Base-by-base conservation (phyloP, 306 rosid genomes). In the Carpinus viminea region DNA sequence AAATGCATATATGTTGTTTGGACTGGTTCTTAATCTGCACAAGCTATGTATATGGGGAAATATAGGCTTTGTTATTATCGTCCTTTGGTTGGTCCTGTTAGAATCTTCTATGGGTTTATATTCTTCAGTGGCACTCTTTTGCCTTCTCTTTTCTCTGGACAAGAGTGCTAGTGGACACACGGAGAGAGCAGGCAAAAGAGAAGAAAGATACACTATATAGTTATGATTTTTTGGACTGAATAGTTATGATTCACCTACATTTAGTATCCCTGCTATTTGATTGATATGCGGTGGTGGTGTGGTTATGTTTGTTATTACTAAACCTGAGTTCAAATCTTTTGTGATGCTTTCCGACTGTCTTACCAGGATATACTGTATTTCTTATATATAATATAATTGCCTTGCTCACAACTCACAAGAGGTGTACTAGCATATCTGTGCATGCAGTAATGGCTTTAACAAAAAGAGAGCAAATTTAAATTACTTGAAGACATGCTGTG, bases 91-190 rank as follows among this genome's bases (percentile, higher is more conserved):
- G 36, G 73, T 12, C 73, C 45, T 34, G 15, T 50, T 9, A 18
- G 55, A 8, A 16, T 50, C 65, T 47, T 76, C 18, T 50, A 31
- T 68, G 4, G 73, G 53, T 45, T 76, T 60, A 65, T 76, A 47
- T 24, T n/a, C 18, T 77, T 53, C 1, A 12, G 15, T 1, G 52
- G 52, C 52, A 48, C 52, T 9, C 12, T 12, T 48, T 48, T 48
- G 52, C 52, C 52, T 48, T 48, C 52, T 47, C 52, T 47, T 47
- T 47, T 2, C 13, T 48, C 15, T 48, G 52, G 52, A 48, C 13
- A 48, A 2, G 52, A 48, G 15, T 48, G 52, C 15, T 48, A 3
- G 52, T 48, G 15, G 51, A 11, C 52, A 48, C 4, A 10, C 15
- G 52, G 12, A 48, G 15, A 11, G 12, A 48, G 52, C 52, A 10